A percentile compares a stretch with the other conserved stretches of the same genome.
phyloP scores from a whole-genome alignment of 352 stramenopile genomes.

The Phytophthora citrophthora region DNA sequence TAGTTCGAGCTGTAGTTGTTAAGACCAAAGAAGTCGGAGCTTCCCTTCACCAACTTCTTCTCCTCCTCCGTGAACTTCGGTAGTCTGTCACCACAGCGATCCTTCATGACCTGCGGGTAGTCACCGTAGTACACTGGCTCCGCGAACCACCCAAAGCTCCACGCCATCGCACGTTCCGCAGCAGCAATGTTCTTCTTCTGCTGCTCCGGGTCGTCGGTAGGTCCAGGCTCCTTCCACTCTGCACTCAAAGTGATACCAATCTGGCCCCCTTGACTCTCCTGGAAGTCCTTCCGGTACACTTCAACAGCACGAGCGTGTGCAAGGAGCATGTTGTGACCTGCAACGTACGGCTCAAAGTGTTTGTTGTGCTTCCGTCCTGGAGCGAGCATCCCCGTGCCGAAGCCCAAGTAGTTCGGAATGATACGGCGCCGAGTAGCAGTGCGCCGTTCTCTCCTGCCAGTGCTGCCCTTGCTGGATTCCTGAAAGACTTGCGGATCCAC shows the following conservation, averaged over 20 bases:
- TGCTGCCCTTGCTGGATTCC: conserved; percentile 56
- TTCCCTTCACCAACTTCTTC: conserved; percentile 77
- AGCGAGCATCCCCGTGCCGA: conserved; percentile 82
- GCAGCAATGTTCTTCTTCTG: conserved; percentile 67
- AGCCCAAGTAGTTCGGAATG: conserved; percentile 57
- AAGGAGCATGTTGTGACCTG: conserved; percentile 85
- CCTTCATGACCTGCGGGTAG: conserved; percentile 92
- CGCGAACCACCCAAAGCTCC: conserved; percentile 90
- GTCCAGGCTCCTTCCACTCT: conserved; percentile 87
- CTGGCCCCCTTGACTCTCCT: conserved; percentile 57
- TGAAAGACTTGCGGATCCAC: conserved; percentile 70
- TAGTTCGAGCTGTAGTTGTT: conserved; percentile 92
- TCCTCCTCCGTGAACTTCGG: conserved; percentile 89
- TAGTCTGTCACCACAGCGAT: conserved; percentile 78
- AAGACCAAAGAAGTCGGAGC: conserved; percentile 93
- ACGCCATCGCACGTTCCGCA: conserved; percentile 80
- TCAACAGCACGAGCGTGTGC: no score
- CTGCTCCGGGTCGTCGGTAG: conserved; percentile 44
- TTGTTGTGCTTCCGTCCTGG: conserved; percentile 55
- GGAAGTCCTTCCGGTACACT: conserved; percentile 88
- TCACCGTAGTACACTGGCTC: conserved; percentile 93
- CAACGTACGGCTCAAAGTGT: conserved; percentile 79
- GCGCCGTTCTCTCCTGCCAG: conserved; percentile 47
- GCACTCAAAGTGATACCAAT: conserved; percentile 92
- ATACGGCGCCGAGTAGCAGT: no score